Percentiles rank a stretch among this genome's conserved stretches.
Evolutionary conservation across 1,284 basidiomycete species (phyloP).

Genomic region (Cutaneotrichosporon sp.): DNA sequence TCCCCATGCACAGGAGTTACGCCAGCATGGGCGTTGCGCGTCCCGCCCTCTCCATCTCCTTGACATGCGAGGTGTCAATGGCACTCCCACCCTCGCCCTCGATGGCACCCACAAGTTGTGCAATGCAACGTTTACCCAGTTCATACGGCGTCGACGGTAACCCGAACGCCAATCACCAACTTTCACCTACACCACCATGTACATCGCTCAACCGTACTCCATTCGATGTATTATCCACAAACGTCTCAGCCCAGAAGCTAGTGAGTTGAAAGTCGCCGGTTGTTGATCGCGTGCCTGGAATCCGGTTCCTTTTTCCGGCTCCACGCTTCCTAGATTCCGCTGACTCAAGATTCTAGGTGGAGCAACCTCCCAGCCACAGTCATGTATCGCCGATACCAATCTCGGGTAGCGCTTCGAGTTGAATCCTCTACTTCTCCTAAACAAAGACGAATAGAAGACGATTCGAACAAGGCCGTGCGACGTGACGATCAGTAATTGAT

Average conservation of each 20-base stretch:
- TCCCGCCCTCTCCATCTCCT: background rate
- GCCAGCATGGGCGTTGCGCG: constrained; percentile 10
- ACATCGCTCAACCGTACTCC: background rate
- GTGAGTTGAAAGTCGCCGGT: background rate
- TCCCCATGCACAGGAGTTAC: constrained; percentile 11
- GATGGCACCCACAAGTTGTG: constrained; percentile 14
- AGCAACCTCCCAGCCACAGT: too few relatives aligned
- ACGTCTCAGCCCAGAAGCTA: background rate
- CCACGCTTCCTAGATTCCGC: too few relatives aligned
- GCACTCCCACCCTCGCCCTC: background rate
- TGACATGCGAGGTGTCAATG: background rate
- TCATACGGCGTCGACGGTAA: constrained; percentile 25
- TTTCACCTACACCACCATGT: background rate
- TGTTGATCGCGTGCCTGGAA: background rate
- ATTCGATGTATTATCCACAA: too few relatives aligned
- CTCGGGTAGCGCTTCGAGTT: too few relatives aligned
- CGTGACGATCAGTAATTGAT: too few relatives aligned
- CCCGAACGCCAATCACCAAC: constrained; percentile 11
- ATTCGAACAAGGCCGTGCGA: too few relatives aligned
- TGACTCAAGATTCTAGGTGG: too few relatives aligned
- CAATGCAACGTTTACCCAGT: constrained; percentile 18
- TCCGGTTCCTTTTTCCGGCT: too few relatives aligned
- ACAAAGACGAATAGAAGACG: too few relatives aligned
- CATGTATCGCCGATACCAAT: too few relatives aligned
- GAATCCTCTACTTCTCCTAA: too few relatives aligned